These are phyloP conservation scores for Blepharisma undulans DNA, from an alignment of 169 alveolate genomes.

Conservation along the genomic window DNA sequence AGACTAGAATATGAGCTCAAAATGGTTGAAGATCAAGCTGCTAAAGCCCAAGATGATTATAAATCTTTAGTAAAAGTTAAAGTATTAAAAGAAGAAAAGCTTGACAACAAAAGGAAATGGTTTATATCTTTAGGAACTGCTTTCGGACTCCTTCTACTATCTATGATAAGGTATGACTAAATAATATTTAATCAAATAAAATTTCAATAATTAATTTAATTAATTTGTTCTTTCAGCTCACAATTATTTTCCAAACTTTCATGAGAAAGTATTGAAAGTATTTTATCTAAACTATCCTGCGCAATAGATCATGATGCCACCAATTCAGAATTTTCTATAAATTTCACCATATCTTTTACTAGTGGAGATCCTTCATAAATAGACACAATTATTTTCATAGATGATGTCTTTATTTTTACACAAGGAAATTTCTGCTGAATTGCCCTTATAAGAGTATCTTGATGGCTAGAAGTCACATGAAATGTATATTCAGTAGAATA, in stretches of 20 bases:
- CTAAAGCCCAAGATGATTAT: neutral
- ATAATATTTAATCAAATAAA: no score
- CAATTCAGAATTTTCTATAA: neutral
- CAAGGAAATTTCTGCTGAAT: neutral
- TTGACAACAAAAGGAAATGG: neutral
- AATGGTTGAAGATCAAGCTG: neutral
- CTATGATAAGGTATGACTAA: neutral
- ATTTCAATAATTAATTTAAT: no score
- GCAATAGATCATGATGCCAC: neutral
- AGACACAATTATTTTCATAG: neutral
- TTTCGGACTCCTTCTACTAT: neutral
- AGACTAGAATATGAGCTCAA: neutral
- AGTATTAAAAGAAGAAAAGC: neutral
- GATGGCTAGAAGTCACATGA: slow-evolving; percentile 53
- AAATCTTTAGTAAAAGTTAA: neutral
- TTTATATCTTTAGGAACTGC: neutral
- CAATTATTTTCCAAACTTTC: neutral
- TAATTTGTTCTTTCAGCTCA: neutral
- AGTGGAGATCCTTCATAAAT: neutral
- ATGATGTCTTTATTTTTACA: neutral
- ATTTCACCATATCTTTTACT: neutral
- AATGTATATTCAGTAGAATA: slow-evolving; percentile 68
- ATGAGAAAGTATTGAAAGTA: neutral
- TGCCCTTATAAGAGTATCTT: neutral
- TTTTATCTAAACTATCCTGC: neutral